Evolutionary conservation across 371 early-diverging fungal genomes (phyloP), one percentile per base, ranked within the genome.

Genomic region (Mortierella sp.): DNA sequence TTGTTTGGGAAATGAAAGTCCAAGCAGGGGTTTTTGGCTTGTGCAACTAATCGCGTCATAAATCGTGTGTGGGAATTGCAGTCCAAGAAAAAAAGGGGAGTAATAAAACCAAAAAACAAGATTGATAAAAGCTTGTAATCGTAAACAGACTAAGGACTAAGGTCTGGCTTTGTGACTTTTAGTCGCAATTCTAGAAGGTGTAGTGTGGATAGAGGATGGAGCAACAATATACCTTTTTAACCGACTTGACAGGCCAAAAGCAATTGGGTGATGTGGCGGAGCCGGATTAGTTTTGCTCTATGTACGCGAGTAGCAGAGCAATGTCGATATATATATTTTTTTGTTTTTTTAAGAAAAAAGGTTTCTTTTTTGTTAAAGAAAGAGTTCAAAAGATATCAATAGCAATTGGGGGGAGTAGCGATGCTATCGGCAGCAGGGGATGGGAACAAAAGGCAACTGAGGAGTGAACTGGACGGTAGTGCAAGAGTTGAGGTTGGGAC

Each of bases 401-500:
- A 10, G 29, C 26, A 54, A 51, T 9, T 43, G 17, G 35, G 23
- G 34, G 68, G 70, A 65, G 56, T 68, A 70, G 71, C 55, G 67
- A 74, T 66, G 80, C 80, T 79, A 79, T 79, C 80, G 80, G 75
- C 70, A 79, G 80, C 80, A 73, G 54, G 80, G 80, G 71, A 79
- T 79, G 75, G 80, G 80, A 79, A 79, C 74, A 37, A 79, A 79
- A 40, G 80, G 80, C 66, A 79, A 66, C 62, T 70, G 66, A 19
- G 80, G 80, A 42, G 80, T 79, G 75, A 79, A 79, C 69, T 74
- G 66, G 32, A 69, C 79, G 79, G 72, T 40, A 63, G 67, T 67
- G 76, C 70, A 49, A 64, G 70, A 74, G 70, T 69, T 79, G 71
- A 64, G 79, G 74, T 74, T 64, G 64, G 75, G 75, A 67, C 80